Evolutionary conservation across 2,329 filamentous ascomycete species (phyloP).

Genomic region (Aspergillus sp.): DNA sequence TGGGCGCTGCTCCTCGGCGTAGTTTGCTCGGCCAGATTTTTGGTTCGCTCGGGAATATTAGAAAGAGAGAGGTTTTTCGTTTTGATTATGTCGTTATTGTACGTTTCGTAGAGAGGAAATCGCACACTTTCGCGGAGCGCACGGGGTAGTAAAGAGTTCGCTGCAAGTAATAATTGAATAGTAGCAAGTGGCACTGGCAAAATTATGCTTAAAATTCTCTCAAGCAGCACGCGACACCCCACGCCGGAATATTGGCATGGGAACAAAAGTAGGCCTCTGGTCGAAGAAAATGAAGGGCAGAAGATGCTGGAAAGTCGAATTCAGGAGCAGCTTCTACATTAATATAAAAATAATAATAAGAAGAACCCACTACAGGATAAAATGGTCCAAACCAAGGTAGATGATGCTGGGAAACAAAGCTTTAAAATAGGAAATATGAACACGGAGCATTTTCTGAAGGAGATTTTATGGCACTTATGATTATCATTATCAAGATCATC

Average conservation of each 20-base stretch:
- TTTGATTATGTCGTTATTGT: not conserved
- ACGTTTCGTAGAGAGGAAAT: constrained; percentile 1
- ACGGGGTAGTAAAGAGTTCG: constrained; percentile 2
- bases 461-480: not conserved
- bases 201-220: constrained; percentile 4
- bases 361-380: not conserved
- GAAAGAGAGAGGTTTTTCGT: not conserved
- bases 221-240: constrained; percentile 4
- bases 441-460: not conserved
- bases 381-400: not conserved
- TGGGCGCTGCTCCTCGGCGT: constrained; percentile 41
- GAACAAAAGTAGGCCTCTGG: not conserved
- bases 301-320: not conserved
- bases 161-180: not conserved
- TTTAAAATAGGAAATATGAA: too few relatives aligned
- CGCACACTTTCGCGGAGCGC: not conserved
- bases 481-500: constrained; percentile 7
- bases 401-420: not conserved
- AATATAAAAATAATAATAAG: not conserved
- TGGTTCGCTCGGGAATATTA: constrained; percentile 26
- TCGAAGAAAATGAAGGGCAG: not conserved
- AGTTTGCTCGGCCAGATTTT: constrained; percentile 43
- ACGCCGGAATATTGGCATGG: not conserved
- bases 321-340: not conserved
- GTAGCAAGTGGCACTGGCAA: not conserved